These are phyloP conservation scores for Vicia villosa DNA, from an alignment of 306 rosid genomes.

Conservation along the genomic window DNA sequence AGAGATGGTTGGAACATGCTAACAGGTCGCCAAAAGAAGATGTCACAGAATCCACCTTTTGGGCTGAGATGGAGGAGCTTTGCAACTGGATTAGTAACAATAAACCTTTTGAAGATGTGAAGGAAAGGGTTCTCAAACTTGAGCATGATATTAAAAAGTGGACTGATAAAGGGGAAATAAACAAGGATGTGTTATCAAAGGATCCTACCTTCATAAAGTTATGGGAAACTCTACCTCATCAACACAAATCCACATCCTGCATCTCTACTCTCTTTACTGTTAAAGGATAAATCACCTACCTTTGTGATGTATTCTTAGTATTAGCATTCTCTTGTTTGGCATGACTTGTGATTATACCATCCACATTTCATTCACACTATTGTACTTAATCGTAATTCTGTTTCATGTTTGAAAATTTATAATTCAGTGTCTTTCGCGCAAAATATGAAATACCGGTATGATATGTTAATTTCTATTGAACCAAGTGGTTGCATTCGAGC, in stretches of 20 bases:
- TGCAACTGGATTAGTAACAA: constrained; percentile 28
- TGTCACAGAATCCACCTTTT: constrained; percentile 59
- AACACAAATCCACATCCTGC: constrained; percentile 37
- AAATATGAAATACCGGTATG: not conserved
- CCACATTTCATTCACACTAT: not conserved
- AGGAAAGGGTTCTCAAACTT: constrained; percentile 27
- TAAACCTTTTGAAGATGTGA: not conserved
- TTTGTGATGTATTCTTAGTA: not conserved
- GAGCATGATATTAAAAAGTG: constrained; percentile 45
- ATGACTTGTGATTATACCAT: not conserved
- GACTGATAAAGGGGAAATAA: constrained; percentile 13
- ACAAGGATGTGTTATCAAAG: constrained; percentile 46
- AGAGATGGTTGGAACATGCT: constrained; percentile 69
- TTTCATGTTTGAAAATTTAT: not conserved
- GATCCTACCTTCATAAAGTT: constrained; percentile 52
- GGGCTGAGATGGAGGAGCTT: constrained; percentile 85
- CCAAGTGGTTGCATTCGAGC: constrained; percentile 37
- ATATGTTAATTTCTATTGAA: not conserved
- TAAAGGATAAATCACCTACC: not conserved
- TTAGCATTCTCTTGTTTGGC: constrained; percentile 5
- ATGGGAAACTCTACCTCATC: constrained; percentile 51
- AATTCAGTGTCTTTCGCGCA: not conserved
- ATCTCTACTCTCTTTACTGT: constrained; percentile 13
- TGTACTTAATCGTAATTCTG: not conserved
- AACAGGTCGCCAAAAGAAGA: not conserved